These are phyloP conservation scores for Hypoxylon lenormandii DNA, from an alignment of 495 filamentous ascomycete species.

Conservation along the genomic window DNA sequence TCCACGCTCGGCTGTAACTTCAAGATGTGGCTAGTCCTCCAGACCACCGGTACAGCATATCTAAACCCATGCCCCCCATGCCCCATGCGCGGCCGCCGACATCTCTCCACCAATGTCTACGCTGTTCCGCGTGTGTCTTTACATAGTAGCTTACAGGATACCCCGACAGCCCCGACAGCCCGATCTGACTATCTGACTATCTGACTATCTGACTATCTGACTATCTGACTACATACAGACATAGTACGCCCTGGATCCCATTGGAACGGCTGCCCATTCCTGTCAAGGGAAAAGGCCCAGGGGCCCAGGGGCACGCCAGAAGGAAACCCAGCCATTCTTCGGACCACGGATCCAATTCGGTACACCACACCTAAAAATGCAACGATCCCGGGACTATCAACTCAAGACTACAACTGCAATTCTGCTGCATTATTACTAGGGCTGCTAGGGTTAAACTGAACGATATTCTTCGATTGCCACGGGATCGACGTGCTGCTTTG, in stretches of 20 bases:
- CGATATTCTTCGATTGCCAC: background rate
- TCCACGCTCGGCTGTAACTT: conserved; percentile 34
- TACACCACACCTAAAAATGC: conserved; percentile 30
- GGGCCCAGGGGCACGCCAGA: conserved; percentile 8
- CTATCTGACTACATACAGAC: no score
- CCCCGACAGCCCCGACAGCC: no score
- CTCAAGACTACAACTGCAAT: conserved; percentile 25
- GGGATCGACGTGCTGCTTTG: conserved; percentile 18
- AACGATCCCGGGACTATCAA: conserved; percentile 28
- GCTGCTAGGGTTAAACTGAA: no score
- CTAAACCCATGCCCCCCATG: no score
- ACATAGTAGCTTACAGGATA: conserved; percentile 28
- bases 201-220: no score
- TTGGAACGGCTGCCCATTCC: conserved; percentile 46
- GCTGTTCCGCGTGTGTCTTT: conserved; percentile 30
- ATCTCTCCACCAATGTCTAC: conserved; percentile 23
- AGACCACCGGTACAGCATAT: conserved; percentile 30
- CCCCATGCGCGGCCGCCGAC: conserved; percentile 23
- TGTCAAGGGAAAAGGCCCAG: conserved; percentile 32
- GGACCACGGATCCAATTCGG: conserved; percentile 37
- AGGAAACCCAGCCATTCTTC: conserved; percentile 25
- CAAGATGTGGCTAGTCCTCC: conserved; percentile 41
- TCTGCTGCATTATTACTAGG: conserved; percentile 4
- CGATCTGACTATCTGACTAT: no score
- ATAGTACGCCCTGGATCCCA: conserved; percentile 34